Conservation (phyloP, 2,329 filamentous ascomycete genomes). For the Neofusicoccum cordaticola region DNA sequence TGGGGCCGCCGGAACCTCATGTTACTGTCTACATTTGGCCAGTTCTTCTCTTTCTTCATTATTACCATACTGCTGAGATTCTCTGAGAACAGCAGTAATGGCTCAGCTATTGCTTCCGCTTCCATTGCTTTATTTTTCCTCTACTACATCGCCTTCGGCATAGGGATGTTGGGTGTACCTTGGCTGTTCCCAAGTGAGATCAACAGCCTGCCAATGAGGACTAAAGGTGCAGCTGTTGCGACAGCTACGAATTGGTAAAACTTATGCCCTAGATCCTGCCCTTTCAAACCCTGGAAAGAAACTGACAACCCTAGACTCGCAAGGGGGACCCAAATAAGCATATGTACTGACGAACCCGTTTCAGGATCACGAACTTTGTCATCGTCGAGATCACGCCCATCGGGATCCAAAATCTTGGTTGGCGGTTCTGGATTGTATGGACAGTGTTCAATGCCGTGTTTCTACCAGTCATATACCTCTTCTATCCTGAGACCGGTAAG, state of each 20-base stretch:
- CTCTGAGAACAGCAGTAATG: slow-evolving; percentile 26
- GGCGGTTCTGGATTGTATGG: slow-evolving; percentile 48
- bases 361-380: neutral
- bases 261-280: slow-evolving; percentile 26
- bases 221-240: slow-evolving; percentile 48
- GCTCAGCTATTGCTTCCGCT: slow-evolving; percentile 30
- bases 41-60: slow-evolving; percentile 51
- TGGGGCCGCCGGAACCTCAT: slow-evolving; percentile 59
- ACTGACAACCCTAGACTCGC: no score
- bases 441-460: slow-evolving; percentile 47
- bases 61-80: slow-evolving; percentile 51
- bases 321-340: no score
- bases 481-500: slow-evolving; percentile 19
- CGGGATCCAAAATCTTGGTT: slow-evolving; percentile 40
- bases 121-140: slow-evolving; percentile 53
- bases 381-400: slow-evolving; percentile 44
- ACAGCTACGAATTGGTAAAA: slow-evolving; percentile 53
- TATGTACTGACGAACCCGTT: no score
- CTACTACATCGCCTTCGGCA: slow-evolving; percentile 55
- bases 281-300: no score
- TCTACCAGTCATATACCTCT: slow-evolving; percentile 45
- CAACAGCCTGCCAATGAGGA: slow-evolving; percentile 49
- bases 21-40: slow-evolving; percentile 54
- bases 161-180: slow-evolving; percentile 49
- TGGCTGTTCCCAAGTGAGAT: slow-evolving; percentile 51